These are phyloP conservation scores for Penicillium roqueforti DNA, from an alignment of 495 filamentous ascomycete species.

Conservation along the genomic window DNA sequence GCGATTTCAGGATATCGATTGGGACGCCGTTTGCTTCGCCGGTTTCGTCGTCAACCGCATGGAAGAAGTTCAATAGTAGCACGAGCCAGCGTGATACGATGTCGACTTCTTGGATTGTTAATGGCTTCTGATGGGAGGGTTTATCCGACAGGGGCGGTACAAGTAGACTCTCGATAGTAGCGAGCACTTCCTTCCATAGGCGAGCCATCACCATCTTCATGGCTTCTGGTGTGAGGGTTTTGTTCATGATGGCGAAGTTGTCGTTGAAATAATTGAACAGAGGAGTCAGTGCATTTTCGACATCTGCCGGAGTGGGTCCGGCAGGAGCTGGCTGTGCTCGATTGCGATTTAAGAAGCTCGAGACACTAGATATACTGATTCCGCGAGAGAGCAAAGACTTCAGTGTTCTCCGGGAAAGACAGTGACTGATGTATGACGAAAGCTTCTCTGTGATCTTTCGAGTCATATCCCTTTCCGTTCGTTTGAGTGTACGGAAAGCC, in stretches of 20 bases:
- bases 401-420: slow-evolving; percentile 77
- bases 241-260: slow-evolving; percentile 98
- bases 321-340: slow-evolving; percentile 53
- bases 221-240: slow-evolving; percentile 84
- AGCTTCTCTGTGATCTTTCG: slow-evolving; percentile 98
- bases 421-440: slow-evolving; percentile 89
- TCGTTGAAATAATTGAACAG: slow-evolving; percentile 98
- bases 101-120: slow-evolving; percentile 87
- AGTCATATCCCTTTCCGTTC: slow-evolving; percentile 96
- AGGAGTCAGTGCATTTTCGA: slow-evolving; percentile 76
- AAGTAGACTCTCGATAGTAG: slow-evolving; percentile 82
- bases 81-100: slow-evolving; percentile 94
- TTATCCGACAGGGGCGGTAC: slow-evolving; percentile 97
- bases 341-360: slow-evolving; percentile 68
- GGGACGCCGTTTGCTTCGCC: slow-evolving; percentile 86
- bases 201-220: slow-evolving; percentile 98
- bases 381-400: slow-evolving; percentile 68
- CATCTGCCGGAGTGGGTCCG: slow-evolving; percentile 62
- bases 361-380: slow-evolving; percentile 69
- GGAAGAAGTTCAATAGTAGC: slow-evolving; percentile 90
- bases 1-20: slow-evolving; percentile 84
- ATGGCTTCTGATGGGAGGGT: slow-evolving; percentile 78
- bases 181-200: slow-evolving; percentile 95
- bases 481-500: slow-evolving; percentile 89
- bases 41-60: slow-evolving; percentile 80